A percentile compares a stretch with the other conserved stretches of the same genome.
Evolutionary conservation across 495 filamentous ascomycete species (phyloP).

Genomic region (Aspergillus ostianus): DNA sequence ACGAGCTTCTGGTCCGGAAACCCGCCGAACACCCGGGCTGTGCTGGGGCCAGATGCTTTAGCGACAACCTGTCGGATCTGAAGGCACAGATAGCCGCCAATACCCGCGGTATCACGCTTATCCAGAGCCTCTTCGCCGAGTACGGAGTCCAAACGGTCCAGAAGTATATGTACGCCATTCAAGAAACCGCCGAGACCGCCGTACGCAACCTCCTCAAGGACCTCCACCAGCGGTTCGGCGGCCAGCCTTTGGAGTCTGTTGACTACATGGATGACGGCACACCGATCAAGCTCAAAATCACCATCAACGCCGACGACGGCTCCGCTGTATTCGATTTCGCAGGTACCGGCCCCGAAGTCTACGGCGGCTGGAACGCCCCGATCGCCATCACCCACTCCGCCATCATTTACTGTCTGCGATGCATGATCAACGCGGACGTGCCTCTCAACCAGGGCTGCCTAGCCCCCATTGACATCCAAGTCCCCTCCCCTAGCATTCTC

Average conservation of each 20-base stretch:
- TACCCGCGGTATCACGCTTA: conserved; percentile 91
- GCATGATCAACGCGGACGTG: conserved; percentile 89
- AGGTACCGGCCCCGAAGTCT: conserved; percentile 84
- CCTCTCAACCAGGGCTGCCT: conserved; percentile 97
- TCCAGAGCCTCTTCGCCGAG: conserved; percentile 78
- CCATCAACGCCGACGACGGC: conserved; percentile 79
- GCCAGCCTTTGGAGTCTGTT: conserved; percentile 74
- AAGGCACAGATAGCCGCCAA: conserved; percentile 96
- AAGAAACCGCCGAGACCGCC: conserved; percentile 84
- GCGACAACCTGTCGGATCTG: conserved; percentile 93
- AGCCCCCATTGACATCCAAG: conserved; percentile 79
- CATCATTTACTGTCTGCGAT: conserved; percentile 94
- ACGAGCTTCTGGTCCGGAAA: conserved; percentile 76
- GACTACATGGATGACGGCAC: conserved; percentile 98
- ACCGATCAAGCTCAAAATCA: conserved; percentile 80
- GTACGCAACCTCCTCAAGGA: conserved; percentile 83
- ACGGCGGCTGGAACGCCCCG: conserved; percentile 93
- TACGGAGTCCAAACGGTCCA: conserved; percentile 90
- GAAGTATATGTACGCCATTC: conserved; percentile 94
- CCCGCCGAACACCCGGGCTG: conserved; percentile 85
- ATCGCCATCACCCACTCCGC: conserved; percentile 92
- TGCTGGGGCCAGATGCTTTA: conserved; percentile 83
- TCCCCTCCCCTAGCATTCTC: conserved; percentile 79
- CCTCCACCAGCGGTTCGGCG: conserved; percentile 72
- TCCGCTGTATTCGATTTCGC: conserved; percentile 91